Conservation (phyloP, 1,139 yeast species). For the Petasospora fabianii region DNA sequence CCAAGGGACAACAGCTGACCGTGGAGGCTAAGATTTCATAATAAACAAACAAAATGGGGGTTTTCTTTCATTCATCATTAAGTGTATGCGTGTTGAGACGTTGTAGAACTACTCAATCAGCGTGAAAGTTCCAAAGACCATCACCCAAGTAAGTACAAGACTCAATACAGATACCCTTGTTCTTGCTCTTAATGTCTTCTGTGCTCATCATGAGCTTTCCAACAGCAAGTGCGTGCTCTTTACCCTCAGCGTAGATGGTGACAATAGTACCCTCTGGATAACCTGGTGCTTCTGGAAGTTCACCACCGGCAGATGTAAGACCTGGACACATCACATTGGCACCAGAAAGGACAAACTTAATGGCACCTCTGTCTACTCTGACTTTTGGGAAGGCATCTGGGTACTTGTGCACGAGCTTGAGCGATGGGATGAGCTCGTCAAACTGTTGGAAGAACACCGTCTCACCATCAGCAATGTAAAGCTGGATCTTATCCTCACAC, state of each 20-base stretch:
- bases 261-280: constrained; percentile 67
- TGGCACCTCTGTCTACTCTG: constrained; percentile 94
- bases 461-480: constrained; percentile 71
- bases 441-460: constrained; percentile 80
- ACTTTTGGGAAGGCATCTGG: constrained; percentile 82
- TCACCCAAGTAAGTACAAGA: constrained; percentile 84
- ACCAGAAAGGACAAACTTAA: constrained; percentile 88
- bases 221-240: constrained; percentile 84
- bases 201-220: constrained; percentile 87
- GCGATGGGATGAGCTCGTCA: constrained; percentile 77
- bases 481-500: constrained; percentile 84
- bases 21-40: neutral
- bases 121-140: constrained; percentile 69
- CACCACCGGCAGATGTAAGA: constrained; percentile 85
- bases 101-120: constrained; percentile 27
- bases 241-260: constrained; percentile 87
- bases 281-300: constrained; percentile 66
- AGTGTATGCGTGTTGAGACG: neutral
- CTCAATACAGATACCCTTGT: constrained; percentile 91
- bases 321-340: constrained; percentile 99
- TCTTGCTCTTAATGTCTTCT: constrained; percentile 77
- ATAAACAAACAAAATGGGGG: neutral
- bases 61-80: constrained; percentile 6
- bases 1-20: constrained; percentile 13
- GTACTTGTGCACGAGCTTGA: constrained; percentile 75